These are phyloP conservation scores for Coniferiporia weirii DNA, from an alignment of 1,284 basidiomycete genomes.

Conservation along the genomic window DNA sequence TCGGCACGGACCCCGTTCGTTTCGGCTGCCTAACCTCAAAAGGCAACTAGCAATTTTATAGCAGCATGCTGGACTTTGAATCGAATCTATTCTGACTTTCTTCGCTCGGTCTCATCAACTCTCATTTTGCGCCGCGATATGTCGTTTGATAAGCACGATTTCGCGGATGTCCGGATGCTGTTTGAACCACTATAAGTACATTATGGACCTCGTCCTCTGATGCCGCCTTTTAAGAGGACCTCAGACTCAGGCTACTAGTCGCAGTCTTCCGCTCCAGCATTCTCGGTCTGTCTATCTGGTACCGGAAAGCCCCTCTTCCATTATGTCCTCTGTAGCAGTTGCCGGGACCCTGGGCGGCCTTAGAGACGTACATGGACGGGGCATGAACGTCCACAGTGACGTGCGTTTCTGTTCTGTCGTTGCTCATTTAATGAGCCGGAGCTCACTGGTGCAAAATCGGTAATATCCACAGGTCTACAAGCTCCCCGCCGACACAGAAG, in stretches of 20 bases:
- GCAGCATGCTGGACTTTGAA: not conserved
- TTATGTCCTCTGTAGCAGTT: not conserved
- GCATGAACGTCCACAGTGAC: slow-evolving; percentile 15
- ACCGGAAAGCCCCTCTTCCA: not conserved
- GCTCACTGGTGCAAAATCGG: not conserved
- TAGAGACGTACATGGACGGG: slow-evolving; percentile 12
- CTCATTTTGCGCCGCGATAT: not conserved
- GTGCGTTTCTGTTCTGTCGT: not conserved
- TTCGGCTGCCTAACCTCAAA: not conserved
- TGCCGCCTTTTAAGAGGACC: not conserved
- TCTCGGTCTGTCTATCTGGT: no score
- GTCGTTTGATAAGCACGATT: not conserved
- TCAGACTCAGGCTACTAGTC: no score
- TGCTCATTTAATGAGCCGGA: not conserved
- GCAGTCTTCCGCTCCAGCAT: no score
- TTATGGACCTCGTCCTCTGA: no score
- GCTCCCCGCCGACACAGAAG: slow-evolving; percentile 14
- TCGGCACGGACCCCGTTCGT: not conserved
- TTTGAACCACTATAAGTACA: not conserved
- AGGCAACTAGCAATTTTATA: not conserved
- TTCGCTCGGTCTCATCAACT: not conserved
- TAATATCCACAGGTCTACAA: slow-evolving; percentile 13
- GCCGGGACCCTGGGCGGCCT: not conserved
- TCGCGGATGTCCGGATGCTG: not conserved
- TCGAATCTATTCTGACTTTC: not conserved